Base-by-base conservation (phyloP, 2,329 filamentous ascomycete species). In the Gliomastix tumulicola region DNA sequence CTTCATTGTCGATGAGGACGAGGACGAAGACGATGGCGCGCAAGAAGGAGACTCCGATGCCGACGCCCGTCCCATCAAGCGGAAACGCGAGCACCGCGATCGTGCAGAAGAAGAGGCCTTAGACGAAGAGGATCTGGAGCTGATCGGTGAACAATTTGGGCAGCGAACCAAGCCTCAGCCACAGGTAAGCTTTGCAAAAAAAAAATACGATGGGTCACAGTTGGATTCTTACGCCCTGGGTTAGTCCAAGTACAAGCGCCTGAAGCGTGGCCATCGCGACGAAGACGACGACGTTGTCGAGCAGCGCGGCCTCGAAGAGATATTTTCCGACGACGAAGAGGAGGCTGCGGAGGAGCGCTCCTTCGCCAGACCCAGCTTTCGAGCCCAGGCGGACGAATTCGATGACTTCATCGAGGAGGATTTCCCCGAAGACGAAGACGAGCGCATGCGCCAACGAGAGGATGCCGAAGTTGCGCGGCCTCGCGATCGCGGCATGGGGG, bases 381-480 rank as follows among this genome's bases (percentile, higher is more conserved):
- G 84, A 40, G 69, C 71, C 23, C 69, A 76, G 42, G 76, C 76
- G 32, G 85, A 94, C 57, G 88, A 94, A 52, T 87, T 94, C 58
- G 88, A 88, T 42, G 89, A 90, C 56, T 98, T 98, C 60, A 98
- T 98, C 53, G 90, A 97, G 56, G 88, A 96, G 50, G 92, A 97
- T 50, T 89, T 88, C 43, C 86, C 88, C 34, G 86, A 88, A 34
- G 88, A 94, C 46, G 88, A 94, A 44, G 82, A 84, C 42, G 85
- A 87, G 49, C 71, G 78, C 15, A 78, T 83, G 38, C 79, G 78
- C 40, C 78, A 88, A 48, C 76, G 82, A 44, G 89, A 95, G 56
- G 89, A 97, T 54, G 74, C 84, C 49, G 89, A 96, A 55, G 87
- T 97, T 42, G 87, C 88, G 38, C 78, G 88, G 27, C 87, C 89